These are phyloP conservation scores for Cerioporus squamosus DNA, from an alignment of 1,284 basidiomycete genomes.

Conservation along the genomic window DNA sequence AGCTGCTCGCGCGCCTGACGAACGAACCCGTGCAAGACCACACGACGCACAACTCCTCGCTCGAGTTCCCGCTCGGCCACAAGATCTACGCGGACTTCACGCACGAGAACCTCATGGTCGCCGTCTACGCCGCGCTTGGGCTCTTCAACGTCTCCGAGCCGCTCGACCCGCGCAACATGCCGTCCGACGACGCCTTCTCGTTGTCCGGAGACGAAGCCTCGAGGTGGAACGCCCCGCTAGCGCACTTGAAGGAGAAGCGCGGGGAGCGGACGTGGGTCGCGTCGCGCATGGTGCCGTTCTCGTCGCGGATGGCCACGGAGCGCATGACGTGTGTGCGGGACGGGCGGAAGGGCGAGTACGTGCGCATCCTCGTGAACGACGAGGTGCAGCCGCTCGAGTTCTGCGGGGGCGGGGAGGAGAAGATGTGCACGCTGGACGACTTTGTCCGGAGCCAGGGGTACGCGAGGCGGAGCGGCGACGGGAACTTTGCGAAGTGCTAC, in stretches of 20 bases:
- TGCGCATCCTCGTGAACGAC: slow-evolving; percentile 59
- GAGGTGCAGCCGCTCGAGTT: slow-evolving; percentile 65
- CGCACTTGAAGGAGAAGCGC: slow-evolving; percentile 32
- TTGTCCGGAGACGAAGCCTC: slow-evolving; percentile 27
- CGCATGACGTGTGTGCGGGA: slow-evolving; percentile 48
- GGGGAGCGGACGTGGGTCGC: slow-evolving; percentile 55
- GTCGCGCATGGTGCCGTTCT: slow-evolving; percentile 67
- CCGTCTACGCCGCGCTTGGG: slow-evolving; percentile 74
- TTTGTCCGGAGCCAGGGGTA: slow-evolving; percentile 78
- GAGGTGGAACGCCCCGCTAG: slow-evolving; percentile 33
- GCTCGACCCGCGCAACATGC: slow-evolving; percentile 43
- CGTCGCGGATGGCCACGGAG: slow-evolving; percentile 66
- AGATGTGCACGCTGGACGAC: slow-evolving; percentile 65
- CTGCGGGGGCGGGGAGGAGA: slow-evolving; percentile 55
- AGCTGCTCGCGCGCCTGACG: slow-evolving; percentile 78
- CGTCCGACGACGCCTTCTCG: background rate
- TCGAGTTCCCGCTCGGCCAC: slow-evolving; percentile 78
- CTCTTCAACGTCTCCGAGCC: slow-evolving; percentile 51
- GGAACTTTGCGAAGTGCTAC: slow-evolving; percentile 66
- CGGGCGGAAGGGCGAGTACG: slow-evolving; percentile 24
- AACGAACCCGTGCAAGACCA: slow-evolving; percentile 60
- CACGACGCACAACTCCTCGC: slow-evolving; percentile 78
- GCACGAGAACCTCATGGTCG: slow-evolving; percentile 82
- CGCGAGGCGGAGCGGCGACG: slow-evolving; percentile 63
- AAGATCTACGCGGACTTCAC: slow-evolving; percentile 78